Conservation (phyloP, 2,329 filamentous ascomycete genomes). For the Cladosporium sphaerospermum region DNA sequence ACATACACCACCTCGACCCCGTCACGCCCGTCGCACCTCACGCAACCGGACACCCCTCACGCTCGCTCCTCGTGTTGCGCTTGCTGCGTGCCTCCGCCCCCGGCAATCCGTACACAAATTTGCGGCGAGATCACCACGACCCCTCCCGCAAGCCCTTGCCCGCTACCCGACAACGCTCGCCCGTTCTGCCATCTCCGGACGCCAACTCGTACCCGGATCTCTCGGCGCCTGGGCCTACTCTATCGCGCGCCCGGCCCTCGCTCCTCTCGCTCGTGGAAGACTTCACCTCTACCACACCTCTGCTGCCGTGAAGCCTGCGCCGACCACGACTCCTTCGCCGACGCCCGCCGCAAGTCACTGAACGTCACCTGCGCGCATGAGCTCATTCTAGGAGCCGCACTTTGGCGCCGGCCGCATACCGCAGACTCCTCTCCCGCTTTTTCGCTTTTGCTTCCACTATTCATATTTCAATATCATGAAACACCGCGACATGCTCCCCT, state of each 20-base stretch:
- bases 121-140: neutral
- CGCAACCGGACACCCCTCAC: neutral
- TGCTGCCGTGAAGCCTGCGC: neutral
- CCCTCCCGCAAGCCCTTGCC: neutral
- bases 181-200: neutral
- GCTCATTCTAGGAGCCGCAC: slow-evolving; percentile 3
- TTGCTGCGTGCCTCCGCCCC: neutral
- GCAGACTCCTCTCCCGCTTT: neutral
- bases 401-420: neutral
- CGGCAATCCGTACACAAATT: too few relatives aligned
- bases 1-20: too few relatives aligned
- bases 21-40: too few relatives aligned
- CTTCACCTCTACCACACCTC: neutral
- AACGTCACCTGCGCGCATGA: slow-evolving; percentile 6
- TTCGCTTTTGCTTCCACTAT: neutral
- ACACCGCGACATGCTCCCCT: slow-evolving; percentile 24
- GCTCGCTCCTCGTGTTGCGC: neutral
- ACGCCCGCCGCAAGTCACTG: neutral
- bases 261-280: neutral
- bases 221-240: neutral
- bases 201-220: neutral
- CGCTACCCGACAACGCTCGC: neutral
- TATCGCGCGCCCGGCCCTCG: neutral
- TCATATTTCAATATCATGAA: slow-evolving; percentile 13
- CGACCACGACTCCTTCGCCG: neutral